These are phyloP conservation scores for Xylogone sp. DNA, from an alignment of 2,329 filamentous ascomycete species.

Conservation along the genomic window DNA sequence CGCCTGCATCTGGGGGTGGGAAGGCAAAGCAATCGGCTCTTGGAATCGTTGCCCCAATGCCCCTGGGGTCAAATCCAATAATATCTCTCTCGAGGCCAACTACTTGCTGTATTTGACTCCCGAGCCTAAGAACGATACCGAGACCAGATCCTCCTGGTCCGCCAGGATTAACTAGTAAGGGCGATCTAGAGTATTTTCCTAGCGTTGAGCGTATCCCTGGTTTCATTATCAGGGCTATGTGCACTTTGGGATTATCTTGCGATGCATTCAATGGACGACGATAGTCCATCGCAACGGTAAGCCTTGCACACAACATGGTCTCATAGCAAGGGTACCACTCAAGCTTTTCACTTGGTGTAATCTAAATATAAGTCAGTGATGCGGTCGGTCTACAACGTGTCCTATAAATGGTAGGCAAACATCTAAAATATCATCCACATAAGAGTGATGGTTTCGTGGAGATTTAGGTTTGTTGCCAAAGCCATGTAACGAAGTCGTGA, in stretches of 20 bases:
- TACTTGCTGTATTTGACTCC: conserved; percentile 29
- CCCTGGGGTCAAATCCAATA: conserved; percentile 46
- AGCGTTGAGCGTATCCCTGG: conserved; percentile 14
- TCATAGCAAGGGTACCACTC: conserved; percentile 40
- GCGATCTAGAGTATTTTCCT: conserved; percentile 31
- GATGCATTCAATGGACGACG: conserved; percentile 34
- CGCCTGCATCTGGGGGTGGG: conserved; percentile 17
- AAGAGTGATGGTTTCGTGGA: not conserved
- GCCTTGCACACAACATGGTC: conserved; percentile 35
- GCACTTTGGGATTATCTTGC: conserved; percentile 21
- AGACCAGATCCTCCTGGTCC: conserved; percentile 43
- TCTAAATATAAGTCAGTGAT: conserved; percentile 26
- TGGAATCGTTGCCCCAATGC: conserved; percentile 47
- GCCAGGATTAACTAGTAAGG: conserved; percentile 42
- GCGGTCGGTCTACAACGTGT: not conserved
- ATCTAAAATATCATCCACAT: conserved; percentile 3
- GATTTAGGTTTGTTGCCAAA: not conserved
- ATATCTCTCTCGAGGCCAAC: conserved; percentile 39
- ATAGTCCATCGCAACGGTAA: conserved; percentile 46
- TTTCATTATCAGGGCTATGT: conserved; percentile 21
- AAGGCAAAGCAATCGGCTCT: conserved; percentile 48
- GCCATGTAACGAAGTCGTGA: not conserved
- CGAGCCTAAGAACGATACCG: conserved; percentile 22
- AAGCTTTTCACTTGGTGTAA: conserved; percentile 40
- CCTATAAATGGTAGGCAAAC: not conserved